Percentiles rank a stretch among this genome's conserved stretches.
Evolutionary conservation across 345 rosid genomes (phyloP).

Genomic region (Geranium rotundifolium): DNA sequence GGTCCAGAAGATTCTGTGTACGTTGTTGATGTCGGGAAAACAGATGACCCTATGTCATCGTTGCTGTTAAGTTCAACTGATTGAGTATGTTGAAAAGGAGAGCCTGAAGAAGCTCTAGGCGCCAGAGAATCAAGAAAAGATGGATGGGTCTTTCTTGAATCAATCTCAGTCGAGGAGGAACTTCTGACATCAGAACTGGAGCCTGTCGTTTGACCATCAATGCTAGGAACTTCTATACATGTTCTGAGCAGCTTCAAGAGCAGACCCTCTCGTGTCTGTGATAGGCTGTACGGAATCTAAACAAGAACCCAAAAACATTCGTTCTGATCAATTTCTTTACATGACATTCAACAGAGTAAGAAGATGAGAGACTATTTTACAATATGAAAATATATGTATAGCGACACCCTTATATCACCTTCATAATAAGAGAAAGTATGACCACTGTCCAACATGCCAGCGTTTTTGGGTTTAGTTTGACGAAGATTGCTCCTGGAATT

Average conservation of each 20-base stretch:
- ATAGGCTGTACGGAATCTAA: constrained; percentile 31
- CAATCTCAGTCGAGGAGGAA: constrained; percentile 41
- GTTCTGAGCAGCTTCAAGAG: constrained; percentile 25
- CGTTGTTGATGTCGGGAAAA: constrained; percentile 20
- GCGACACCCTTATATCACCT: constrained; percentile 16
- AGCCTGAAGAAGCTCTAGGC: constrained; percentile 38
- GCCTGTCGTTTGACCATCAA: constrained; percentile 25
- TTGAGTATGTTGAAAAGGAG: constrained; percentile 29
- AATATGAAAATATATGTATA: not conserved
- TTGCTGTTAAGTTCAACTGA: constrained; percentile 22
- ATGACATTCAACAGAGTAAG: constrained; percentile 6
- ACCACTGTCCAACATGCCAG: constrained; percentile 16
- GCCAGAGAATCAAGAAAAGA: constrained; percentile 85
- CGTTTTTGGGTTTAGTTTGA: constrained; percentile 22
- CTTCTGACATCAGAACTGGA: constrained; percentile 30
- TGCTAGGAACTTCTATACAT: constrained; percentile 17
- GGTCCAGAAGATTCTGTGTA: constrained; percentile 26
- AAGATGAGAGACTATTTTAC: not conserved
- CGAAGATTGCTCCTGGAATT: constrained; percentile 19
- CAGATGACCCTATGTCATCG: constrained; percentile 27
- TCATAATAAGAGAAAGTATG: constrained; percentile 21
- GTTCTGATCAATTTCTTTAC: constrained; percentile 10
- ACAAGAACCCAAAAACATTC: constrained; percentile 14
- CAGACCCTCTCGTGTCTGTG: constrained; percentile 23
- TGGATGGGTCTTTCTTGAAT: constrained; percentile 55